Conservation (phyloP, 176 grass and related monocot species). For the Eragrostis nindensis region DNA sequence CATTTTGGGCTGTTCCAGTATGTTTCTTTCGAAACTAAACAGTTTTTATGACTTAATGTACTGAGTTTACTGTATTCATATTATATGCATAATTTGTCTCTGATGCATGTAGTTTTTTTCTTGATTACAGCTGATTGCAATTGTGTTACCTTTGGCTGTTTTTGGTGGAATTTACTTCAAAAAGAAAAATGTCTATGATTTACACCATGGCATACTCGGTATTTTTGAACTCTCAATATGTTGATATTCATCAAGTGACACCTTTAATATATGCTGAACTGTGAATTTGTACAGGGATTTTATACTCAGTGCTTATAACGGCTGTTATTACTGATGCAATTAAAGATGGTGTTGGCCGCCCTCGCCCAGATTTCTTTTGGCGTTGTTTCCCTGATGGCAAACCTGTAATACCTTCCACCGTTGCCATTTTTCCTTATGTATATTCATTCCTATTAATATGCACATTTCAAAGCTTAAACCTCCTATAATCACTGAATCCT, state of each 20-base stretch:
- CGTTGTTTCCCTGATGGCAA: conserved; percentile 78
- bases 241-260: conserved; percentile 14
- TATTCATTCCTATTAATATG: neutral
- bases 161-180: conserved; percentile 63
- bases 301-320: conserved; percentile 72
- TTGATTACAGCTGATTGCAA: conserved; percentile 56
- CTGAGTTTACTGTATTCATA: conserved; percentile 1
- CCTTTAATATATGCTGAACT: conserved; percentile 16
- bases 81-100: neutral
- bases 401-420: conserved; percentile 37
- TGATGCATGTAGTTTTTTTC: conserved; percentile 4
- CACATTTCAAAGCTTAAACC: neutral
- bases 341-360: conserved; percentile 72
- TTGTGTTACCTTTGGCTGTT: conserved; percentile 48
- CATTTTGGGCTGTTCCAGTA: conserved; percentile 83
- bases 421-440: conserved; percentile 6
- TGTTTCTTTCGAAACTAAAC: conserved; percentile 3
- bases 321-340: conserved; percentile 77
- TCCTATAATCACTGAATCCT: neutral
- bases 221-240: conserved; percentile 8
- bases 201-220: conserved; percentile 78
- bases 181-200: conserved; percentile 80
- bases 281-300: conserved; percentile 49
- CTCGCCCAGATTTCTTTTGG: conserved; percentile 85
- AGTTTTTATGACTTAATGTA: conserved; percentile 21